Conservation (phyloP, 306 rosid species). For the Cercis canadensis region DNA sequence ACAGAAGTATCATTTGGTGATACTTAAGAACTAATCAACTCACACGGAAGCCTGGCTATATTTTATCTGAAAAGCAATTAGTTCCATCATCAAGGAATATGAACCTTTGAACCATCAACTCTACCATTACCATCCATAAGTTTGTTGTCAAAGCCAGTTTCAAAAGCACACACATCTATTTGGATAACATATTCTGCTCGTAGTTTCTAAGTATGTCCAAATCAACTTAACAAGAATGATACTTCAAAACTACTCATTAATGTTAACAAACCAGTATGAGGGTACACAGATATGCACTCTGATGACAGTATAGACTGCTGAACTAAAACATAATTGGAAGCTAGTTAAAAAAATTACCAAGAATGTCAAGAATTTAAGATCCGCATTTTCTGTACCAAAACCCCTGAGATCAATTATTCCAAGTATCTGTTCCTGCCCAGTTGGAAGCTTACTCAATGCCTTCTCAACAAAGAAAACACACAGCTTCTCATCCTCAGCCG, state of each 20-base stretch:
- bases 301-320: conserved; percentile 12
- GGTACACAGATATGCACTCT: conserved; percentile 12
- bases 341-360: conserved; percentile 54
- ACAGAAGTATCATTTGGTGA: background rate
- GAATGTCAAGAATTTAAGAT: conserved; percentile 74
- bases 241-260: background rate
- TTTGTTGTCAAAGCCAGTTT: background rate
- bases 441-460: conserved; percentile 76
- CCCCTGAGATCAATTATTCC: conserved; percentile 87
- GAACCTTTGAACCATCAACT: background rate
- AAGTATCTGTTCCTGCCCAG: conserved; percentile 73
- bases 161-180: background rate
- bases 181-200: too few relatives aligned
- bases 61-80: background rate
- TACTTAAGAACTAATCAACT: background rate
- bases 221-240: too few relatives aligned
- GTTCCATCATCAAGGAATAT: background rate
- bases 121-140: background rate
- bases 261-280: conserved; percentile 3
- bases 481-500: conserved; percentile 69
- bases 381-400: conserved; percentile 75
- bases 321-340: conserved; percentile 29
- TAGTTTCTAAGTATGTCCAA: too few relatives aligned
- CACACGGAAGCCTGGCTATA: background rate
- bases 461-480: conserved; percentile 82